Base-by-base conservation (phyloP, 163 green algal species). In the Smithsoniella earleae region DNA sequence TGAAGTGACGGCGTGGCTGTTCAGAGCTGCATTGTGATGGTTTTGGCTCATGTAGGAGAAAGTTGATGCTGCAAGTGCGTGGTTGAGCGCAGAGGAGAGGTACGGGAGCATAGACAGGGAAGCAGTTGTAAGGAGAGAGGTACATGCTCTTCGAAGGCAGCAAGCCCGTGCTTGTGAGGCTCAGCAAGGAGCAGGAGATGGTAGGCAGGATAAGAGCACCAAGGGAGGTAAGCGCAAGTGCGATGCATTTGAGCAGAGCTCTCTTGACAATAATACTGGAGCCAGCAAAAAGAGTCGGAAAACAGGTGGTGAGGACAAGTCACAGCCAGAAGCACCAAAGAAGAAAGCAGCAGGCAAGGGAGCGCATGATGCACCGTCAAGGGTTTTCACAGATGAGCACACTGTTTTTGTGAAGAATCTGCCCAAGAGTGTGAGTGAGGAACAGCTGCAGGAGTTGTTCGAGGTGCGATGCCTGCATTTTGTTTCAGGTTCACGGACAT, bases 361-460 rank as follows among this genome's bases (percentile, higher is more conserved):
- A 27, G 55, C 33, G 30, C 2, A 73, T 20, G 18, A 34, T 2
- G 62, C 25, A 25, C 43, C 36, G 49, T 27, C 49, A 25, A 58
- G 62, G 66, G 46, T 40, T 8, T 84, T 74, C 66, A 76, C 46
- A 8, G 83, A 88, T 62, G 66, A 84, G 55, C 34, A 74, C 64
- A 88, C 83, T 0, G 82, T 82, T 66, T 89, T 86, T 80, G 77
- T 89, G 6, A 82, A 83, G 55, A 79, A 81, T 2, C 72, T 89
- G 18, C 74, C 49, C 1, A 36, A 66, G 40, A 74, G 72, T 6
- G 72, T 87, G 2, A 74, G 73, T 36, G 81, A 90, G 45, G 76
- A 46, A 3, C 77, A 86, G 22, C 69, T 95, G 37, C 55, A 73
- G 30, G 33, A 46, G 46, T 73, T 91, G 66, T 89, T 91, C 75